Percentiles rank a stretch among this genome's conserved stretches.
Conservation (phyloP, 345 rosid species). For the Chamaenerion angustifolium region DNA sequence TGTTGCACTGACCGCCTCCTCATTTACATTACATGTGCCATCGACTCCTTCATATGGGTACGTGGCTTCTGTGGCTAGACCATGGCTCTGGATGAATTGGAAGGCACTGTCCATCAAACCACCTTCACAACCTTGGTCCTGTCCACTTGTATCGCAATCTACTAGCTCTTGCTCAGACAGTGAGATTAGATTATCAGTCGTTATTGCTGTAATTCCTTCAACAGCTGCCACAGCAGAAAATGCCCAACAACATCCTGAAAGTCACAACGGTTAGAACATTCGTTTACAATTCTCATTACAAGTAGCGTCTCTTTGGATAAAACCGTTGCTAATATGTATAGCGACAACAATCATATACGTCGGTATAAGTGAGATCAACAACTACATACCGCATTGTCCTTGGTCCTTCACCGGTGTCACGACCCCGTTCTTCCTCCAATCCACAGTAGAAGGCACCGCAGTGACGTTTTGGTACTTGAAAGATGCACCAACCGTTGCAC, state of each 20-base stretch:
- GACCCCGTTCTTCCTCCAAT: slow-evolving; percentile 28
- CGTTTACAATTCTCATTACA: too few relatives aligned
- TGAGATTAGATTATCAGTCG: slow-evolving; percentile 18
- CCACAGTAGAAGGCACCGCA: slow-evolving; percentile 9
- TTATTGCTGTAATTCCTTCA: slow-evolving; percentile 23
- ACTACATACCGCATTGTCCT: slow-evolving; percentile 24
- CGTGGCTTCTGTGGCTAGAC: slow-evolving; percentile 16
- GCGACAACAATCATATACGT: too few relatives aligned
- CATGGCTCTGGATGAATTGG: slow-evolving; percentile 11
- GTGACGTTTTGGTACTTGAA: slow-evolving; percentile 9
- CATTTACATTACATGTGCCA: slow-evolving; percentile 11
- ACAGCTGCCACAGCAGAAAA: slow-evolving; percentile 39
- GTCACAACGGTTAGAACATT: neutral
- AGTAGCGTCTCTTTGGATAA: too few relatives aligned
- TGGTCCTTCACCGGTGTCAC: slow-evolving; percentile 26
- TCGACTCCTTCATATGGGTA: slow-evolving; percentile 18
- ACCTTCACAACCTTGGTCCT: slow-evolving; percentile 33
- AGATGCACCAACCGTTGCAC: neutral
- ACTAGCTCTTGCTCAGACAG: slow-evolving; percentile 32
- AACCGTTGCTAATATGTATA: too few relatives aligned
- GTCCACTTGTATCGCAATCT: slow-evolving; percentile 23
- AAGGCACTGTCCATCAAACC: slow-evolving; percentile 23
- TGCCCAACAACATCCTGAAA: slow-evolving; percentile 36
- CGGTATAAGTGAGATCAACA: too few relatives aligned
- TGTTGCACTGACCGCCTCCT: slow-evolving; percentile 3